These are phyloP conservation scores for Tirmania nivea DNA, from an alignment of 495 filamentous ascomycete genomes.

Conservation along the genomic window DNA sequence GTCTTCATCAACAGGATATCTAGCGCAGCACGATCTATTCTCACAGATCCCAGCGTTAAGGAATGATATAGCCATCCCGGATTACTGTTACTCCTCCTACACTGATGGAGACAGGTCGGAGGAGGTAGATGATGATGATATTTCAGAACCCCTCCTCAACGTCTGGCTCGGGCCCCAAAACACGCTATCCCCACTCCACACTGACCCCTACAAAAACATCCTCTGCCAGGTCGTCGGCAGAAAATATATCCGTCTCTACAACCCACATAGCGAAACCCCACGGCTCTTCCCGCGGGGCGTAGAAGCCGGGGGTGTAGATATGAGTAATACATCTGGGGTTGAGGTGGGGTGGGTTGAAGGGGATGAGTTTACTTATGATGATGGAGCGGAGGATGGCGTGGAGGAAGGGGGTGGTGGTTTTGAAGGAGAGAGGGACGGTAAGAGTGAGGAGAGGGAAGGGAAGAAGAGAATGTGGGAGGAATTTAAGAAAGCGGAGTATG, in stretches of 20 bases:
- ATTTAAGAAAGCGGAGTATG: slow-evolving; percentile 39
- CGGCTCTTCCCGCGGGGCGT: slow-evolving; percentile 43
- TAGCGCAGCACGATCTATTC: slow-evolving; percentile 81
- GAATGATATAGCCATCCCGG: slow-evolving; percentile 56
- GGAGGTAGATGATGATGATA: slow-evolving; percentile 10
- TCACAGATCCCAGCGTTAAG: slow-evolving; percentile 58
- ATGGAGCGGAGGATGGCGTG: slow-evolving; percentile 7
- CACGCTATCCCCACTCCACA: slow-evolving; percentile 82
- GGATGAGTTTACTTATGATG: slow-evolving; percentile 1
- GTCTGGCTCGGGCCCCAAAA: slow-evolving; percentile 80
- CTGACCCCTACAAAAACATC: slow-evolving; percentile 85
- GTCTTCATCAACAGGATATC: slow-evolving; percentile 35
- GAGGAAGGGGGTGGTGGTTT: slow-evolving; percentile 1
- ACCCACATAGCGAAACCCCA: slow-evolving; percentile 33
- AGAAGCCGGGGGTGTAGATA: slow-evolving; percentile 57
- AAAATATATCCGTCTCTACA: slow-evolving; percentile 77
- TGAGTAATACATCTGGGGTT: slow-evolving; percentile 59
- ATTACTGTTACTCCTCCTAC: slow-evolving; percentile 54
- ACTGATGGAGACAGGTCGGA: slow-evolving; percentile 11
- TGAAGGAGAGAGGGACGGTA: slow-evolving; percentile 7
- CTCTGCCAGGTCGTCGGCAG: slow-evolving; percentile 73
- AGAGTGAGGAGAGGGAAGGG: slow-evolving; percentile 6
- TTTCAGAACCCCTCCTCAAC: slow-evolving; percentile 37
- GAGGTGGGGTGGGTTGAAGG: slow-evolving; percentile 31
- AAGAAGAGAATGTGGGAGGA: slow-evolving; percentile 32